Conservation (phyloP, 1,284 basidiomycete species). For the Salmacisia buchloeana region DNA sequence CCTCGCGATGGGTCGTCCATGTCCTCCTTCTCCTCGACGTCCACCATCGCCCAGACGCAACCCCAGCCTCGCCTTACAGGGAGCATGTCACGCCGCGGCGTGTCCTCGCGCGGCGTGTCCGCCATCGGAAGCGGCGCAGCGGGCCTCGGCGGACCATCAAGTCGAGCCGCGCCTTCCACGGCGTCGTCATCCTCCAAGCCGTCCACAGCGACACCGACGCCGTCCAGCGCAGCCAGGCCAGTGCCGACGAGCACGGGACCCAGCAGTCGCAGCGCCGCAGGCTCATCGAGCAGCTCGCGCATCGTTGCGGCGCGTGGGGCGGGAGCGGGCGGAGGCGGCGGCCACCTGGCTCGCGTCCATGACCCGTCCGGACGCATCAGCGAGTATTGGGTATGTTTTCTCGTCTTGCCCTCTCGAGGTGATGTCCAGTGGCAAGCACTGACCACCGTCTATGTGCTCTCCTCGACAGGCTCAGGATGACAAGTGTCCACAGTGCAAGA, state of each 20-base stretch:
- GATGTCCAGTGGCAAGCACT: not conserved
- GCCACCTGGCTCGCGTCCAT: not conserved
- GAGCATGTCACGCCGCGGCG: constrained; percentile 3
- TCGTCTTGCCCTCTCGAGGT: not conserved
- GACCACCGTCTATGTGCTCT: too few species aligned
- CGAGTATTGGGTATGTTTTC: constrained; percentile 29
- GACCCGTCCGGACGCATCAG: constrained; percentile 22
- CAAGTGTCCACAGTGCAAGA: constrained; percentile 94
- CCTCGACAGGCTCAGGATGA: constrained; percentile 58
- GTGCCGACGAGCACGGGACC: not conserved
- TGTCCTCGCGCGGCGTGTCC: not conserved
- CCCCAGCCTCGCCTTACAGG: too few species aligned
- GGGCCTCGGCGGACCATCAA: not conserved
- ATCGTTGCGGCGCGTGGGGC: not conserved
- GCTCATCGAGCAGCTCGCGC: too few species aligned
- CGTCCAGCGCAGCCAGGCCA: not conserved
- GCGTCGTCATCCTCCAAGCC: not conserved
- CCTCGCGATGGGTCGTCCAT: too few species aligned
- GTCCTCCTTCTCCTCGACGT: too few species aligned
- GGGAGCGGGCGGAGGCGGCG: not conserved
- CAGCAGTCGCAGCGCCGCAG: too few species aligned
- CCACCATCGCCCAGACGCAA: too few species aligned
- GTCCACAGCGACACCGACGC: not conserved
- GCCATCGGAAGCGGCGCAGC: not conserved
- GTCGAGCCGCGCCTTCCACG: not conserved